Conservation (phyloP, 306 rosid species). For the Cucurbita argyrosperma region DNA sequence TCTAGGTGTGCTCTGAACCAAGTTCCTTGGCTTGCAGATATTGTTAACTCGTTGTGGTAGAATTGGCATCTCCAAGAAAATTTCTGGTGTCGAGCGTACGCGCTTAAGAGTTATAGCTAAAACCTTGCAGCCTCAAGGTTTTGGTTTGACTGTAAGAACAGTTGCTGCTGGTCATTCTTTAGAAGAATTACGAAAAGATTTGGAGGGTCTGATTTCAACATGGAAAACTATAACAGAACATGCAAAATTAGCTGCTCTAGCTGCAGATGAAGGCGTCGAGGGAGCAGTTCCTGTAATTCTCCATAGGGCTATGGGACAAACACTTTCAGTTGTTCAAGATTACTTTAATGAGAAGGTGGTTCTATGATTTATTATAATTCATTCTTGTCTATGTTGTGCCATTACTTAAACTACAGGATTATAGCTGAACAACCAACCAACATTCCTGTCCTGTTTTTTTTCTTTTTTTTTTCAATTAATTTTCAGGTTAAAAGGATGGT, state of each 20-base stretch:
- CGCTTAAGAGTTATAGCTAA: constrained; percentile 84
- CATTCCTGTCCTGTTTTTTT: constrained; percentile 10
- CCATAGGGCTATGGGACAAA: constrained; percentile 92
- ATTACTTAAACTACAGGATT: background rate
- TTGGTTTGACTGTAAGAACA: constrained; percentile 89
- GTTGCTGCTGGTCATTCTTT: constrained; percentile 88
- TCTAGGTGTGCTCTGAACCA: constrained; percentile 14
- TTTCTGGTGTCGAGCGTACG: constrained; percentile 69
- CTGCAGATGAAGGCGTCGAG: constrained; percentile 94
- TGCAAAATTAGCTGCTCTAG: constrained; percentile 87
- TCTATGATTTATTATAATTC: constrained; percentile 7
- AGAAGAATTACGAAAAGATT: constrained; percentile 82
- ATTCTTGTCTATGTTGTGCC: background rate
- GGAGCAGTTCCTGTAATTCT: constrained; percentile 87
- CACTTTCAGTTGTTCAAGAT: constrained; percentile 96
- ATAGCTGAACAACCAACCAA: background rate
- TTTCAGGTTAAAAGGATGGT: constrained; percentile 79
- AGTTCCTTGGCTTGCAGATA: constrained; percentile 45
- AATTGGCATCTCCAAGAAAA: constrained; percentile 80
- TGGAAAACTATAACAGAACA: constrained; percentile 80
- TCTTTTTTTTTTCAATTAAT: constrained; percentile 12
- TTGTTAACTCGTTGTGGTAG: constrained; percentile 49
- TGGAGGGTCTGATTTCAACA: constrained; percentile 65
- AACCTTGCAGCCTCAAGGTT: constrained; percentile 87
- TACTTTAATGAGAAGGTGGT: constrained; percentile 69